Conservation (phyloP, 2,329 filamentous ascomycete genomes). For the Cyphellophora europaea region DNA sequence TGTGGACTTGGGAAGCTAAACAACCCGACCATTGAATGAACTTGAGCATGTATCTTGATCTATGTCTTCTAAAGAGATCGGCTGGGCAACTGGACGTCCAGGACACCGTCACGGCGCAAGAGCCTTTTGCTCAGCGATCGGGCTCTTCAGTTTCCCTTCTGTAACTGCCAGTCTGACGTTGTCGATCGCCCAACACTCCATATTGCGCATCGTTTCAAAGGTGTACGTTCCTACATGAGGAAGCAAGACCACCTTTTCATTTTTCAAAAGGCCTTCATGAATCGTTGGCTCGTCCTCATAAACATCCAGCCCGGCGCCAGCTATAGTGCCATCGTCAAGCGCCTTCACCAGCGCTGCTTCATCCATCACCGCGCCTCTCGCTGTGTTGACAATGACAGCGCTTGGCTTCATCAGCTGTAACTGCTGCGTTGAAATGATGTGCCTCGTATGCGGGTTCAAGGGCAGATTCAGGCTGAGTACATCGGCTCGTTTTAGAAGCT, state of each 20-base stretch:
- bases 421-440: conserved; percentile 63
- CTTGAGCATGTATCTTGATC: too few species aligned
- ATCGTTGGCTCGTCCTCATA: conserved; percentile 73
- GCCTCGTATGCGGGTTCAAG: conserved; percentile 62
- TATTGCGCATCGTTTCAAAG: conserved; percentile 50
- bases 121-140: conserved; percentile 4
- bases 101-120: too few species aligned
- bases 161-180: conserved; percentile 8
- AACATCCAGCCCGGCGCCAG: conserved; percentile 67
- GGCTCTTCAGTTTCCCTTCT: conserved; percentile 2
- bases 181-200: conserved; percentile 17
- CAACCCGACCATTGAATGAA: too few species aligned
- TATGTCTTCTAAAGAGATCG: too few species aligned
- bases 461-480: conserved; percentile 74
- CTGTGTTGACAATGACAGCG: conserved; percentile 72
- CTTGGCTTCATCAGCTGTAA: conserved; percentile 71
- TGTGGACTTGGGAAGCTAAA: too few species aligned
- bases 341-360: conserved; percentile 70
- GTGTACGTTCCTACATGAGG: conserved; percentile 86
- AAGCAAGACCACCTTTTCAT: conserved; percentile 63
- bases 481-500: conserved; percentile 59
- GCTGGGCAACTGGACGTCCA: too few species aligned
- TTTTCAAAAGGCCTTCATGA: conserved; percentile 61
- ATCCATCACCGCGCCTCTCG: conserved; percentile 72
- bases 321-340: conserved; percentile 59